These are phyloP conservation scores for Cyclotella baltica DNA, from an alignment of 108 stramenopile genomes.

Conservation along the genomic window DNA sequence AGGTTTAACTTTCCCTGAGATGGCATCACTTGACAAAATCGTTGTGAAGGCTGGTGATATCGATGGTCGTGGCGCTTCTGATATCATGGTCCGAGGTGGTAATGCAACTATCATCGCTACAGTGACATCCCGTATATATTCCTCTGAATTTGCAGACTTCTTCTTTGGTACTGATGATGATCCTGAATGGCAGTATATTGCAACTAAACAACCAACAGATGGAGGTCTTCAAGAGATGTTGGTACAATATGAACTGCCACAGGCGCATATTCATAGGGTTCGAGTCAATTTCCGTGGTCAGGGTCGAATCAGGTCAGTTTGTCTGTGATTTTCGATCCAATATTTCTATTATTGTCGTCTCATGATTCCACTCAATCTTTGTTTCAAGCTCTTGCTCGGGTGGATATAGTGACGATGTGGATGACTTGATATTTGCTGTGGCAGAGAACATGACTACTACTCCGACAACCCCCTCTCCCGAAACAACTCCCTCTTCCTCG, in stretches of 20 bases:
- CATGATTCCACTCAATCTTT: too few species aligned
- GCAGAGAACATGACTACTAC: not conserved
- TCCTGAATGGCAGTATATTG: slow-evolving; percentile 9
- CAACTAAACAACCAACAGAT: slow-evolving; percentile 15
- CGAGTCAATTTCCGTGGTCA: slow-evolving; percentile 6
- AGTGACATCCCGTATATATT: too few species aligned
- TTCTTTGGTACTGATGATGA: slow-evolving; percentile 8
- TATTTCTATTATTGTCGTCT: not conserved
- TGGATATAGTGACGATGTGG: slow-evolving; percentile 10
- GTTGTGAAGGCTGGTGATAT: slow-evolving; percentile 1
- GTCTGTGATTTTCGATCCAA: too few species aligned
- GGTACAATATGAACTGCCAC: slow-evolving; percentile 7
- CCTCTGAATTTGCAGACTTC: slow-evolving; percentile 25
- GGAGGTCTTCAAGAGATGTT: slow-evolving; percentile 11
- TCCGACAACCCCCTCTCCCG: not conserved
- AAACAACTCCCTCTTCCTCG: too few species aligned
- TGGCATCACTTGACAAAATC: slow-evolving; percentile 36
- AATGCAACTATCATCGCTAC: slow-evolving; percentile 20
- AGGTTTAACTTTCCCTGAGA: not conserved
- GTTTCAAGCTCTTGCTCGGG: not conserved
- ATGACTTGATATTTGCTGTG: slow-evolving; percentile 20
- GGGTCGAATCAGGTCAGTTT: not conserved
- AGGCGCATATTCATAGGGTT: slow-evolving; percentile 9
- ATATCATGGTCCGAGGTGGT: slow-evolving; percentile 9
- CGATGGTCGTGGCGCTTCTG: not conserved